Evolutionary conservation across 345 rosid species (phyloP).

Genomic region (Gossypium thurberi): DNA sequence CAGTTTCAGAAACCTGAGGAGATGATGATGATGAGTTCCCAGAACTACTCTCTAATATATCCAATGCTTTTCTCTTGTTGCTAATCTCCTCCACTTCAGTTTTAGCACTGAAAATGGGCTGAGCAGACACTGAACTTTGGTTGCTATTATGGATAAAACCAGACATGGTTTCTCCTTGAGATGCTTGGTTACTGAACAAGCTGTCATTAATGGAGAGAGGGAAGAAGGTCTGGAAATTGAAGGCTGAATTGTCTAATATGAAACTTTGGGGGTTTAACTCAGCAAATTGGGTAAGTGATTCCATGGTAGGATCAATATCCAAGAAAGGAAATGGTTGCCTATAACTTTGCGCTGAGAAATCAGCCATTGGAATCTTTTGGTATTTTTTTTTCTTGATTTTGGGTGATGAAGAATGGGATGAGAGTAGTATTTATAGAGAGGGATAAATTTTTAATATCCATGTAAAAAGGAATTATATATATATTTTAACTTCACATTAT

Average conservation of each 20-base stretch:
- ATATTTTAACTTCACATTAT: background rate
- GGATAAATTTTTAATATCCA: background rate
- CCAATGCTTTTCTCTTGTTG: conserved; percentile 38
- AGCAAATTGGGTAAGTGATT: conserved; percentile 28
- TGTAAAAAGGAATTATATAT: background rate
- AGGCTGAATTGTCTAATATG: conserved; percentile 13
- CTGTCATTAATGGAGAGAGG: conserved; percentile 30
- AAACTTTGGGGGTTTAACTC: conserved; percentile 24
- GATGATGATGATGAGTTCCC: conserved; percentile 21
- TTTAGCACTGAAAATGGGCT: conserved; percentile 19
- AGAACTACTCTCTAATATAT: conserved; percentile 29
- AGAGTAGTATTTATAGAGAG: conserved; percentile 25
- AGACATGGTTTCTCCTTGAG: conserved; percentile 17
- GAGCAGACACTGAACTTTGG: conserved; percentile 22
- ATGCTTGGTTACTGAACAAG: conserved; percentile 27
- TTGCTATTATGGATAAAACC: conserved; percentile 14
- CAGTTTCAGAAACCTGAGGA: conserved; percentile 30
- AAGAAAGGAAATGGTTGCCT: conserved; percentile 24
- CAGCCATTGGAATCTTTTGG: conserved; percentile 24
- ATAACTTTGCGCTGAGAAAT: conserved; percentile 27
- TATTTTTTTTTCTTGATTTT: background rate
- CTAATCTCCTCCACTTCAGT: conserved; percentile 23
- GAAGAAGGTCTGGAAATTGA: conserved; percentile 26
- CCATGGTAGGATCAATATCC: conserved; percentile 28
- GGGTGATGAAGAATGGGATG: conserved; percentile 12